phyloP scores from a whole-genome alignment of 768 basidiomycete species.

The Exsudoporus frostii region DNA sequence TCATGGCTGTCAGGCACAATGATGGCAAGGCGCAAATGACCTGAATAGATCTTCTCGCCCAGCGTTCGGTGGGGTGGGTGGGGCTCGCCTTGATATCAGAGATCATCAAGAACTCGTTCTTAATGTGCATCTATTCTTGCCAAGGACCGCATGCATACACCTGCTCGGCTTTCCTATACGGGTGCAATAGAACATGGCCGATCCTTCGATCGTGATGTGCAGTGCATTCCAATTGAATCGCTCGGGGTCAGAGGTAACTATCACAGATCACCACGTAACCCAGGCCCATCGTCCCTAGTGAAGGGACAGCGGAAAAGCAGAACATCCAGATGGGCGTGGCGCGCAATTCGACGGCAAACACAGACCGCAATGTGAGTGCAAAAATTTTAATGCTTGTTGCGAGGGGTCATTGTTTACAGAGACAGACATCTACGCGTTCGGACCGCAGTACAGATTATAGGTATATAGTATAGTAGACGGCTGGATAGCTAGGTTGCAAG shows the following conservation, averaged over 20 bases:
- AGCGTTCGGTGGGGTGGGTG: constrained; percentile 1
- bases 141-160: not conserved
- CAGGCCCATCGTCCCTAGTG: not conserved
- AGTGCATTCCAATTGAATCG: not conserved
- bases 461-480: constrained; percentile 14
- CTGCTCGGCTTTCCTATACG: not conserved
- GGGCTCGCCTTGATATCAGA: constrained; percentile 7
- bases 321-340: not conserved
- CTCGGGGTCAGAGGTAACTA: not conserved
- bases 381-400: not conserved
- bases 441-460: constrained; percentile 16
- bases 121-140: not conserved
- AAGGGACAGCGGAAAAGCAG: not conserved
- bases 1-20: constrained; percentile 16
- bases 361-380: not conserved
- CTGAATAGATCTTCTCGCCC: not conserved
- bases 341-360: not conserved
- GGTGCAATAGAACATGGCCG: not conserved
- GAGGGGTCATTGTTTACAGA: constrained; percentile 2
- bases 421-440: constrained; percentile 1
- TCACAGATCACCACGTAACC: too few relatives aligned
- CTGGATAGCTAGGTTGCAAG: constrained; percentile 24
- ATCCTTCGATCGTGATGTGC: constrained; percentile 18
- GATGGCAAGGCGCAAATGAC: constrained; percentile 3
- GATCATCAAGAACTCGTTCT: not conserved